These are phyloP conservation scores for Leccinum pseudoinsigne DNA, from an alignment of 1,284 basidiomycete genomes.

Conservation along the genomic window DNA sequence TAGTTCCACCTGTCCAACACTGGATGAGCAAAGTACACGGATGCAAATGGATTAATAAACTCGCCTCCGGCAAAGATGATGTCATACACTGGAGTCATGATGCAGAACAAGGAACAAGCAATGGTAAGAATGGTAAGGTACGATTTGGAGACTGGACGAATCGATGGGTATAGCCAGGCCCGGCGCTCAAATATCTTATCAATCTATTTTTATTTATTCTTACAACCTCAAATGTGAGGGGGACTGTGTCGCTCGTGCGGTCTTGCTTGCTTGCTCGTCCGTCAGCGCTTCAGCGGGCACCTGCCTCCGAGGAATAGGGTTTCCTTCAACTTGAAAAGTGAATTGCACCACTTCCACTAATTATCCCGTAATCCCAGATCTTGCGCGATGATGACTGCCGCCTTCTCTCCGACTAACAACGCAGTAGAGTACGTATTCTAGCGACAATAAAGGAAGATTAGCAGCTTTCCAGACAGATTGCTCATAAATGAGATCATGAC, in stretches of 20 bases:
- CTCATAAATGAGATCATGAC: neutral
- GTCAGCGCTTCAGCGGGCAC: too few species aligned
- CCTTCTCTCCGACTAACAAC: neutral
- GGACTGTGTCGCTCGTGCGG: too few species aligned
- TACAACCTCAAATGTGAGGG: too few species aligned
- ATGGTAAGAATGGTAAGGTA: neutral
- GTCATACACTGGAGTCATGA: neutral
- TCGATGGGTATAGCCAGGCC: too few species aligned
- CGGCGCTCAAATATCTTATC: too few species aligned
- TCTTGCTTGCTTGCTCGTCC: too few species aligned
- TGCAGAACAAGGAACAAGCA: neutral
- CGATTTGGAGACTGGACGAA: too few species aligned
- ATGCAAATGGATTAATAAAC: neutral
- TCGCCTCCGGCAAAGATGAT: neutral
- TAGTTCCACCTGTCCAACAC: neutral
- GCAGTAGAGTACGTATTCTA: neutral
- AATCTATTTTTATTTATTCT: too few species aligned
- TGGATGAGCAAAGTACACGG: neutral
- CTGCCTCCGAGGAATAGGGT: neutral
- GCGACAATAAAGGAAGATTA: neutral
- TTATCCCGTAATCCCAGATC: neutral
- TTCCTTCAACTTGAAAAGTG: neutral
- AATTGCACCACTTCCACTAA: neutral
- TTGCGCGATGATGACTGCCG: neutral
- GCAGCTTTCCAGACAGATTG: neutral